Evolutionary conservation across 495 filamentous ascomycete genomes (phyloP).

Genomic region (Xylaria telfairii): DNA sequence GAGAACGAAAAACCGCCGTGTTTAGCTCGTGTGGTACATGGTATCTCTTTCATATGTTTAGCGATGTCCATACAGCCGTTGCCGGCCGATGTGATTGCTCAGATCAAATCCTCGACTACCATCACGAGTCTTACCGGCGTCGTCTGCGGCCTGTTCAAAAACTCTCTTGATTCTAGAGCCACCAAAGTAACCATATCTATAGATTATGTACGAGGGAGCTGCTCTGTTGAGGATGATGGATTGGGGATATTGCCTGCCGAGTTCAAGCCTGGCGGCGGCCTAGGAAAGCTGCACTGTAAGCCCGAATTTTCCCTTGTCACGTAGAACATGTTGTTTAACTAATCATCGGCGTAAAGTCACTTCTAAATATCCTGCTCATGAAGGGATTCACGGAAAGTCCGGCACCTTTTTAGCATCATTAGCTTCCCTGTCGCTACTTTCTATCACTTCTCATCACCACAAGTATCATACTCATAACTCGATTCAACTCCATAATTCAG

Average conservation of each 20-base stretch:
- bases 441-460: slow-evolving; percentile 77
- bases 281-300: slow-evolving; percentile 78
- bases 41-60: slow-evolving; percentile 16
- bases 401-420: slow-evolving; percentile 83
- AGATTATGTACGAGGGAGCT: slow-evolving; percentile 78
- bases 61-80: slow-evolving; percentile 72
- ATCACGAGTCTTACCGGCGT: slow-evolving; percentile 79
- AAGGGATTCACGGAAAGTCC: slow-evolving; percentile 66
- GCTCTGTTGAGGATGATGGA: slow-evolving; percentile 88
- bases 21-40: slow-evolving; percentile 16
- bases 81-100: slow-evolving; percentile 76
- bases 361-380: slow-evolving; percentile 65
- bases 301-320: slow-evolving; percentile 21
- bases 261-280: slow-evolving; percentile 71
- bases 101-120: slow-evolving; percentile 82
- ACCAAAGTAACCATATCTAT: slow-evolving; percentile 72
- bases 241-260: slow-evolving; percentile 75
- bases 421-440: slow-evolving; percentile 75
- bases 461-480: slow-evolving; percentile 69
- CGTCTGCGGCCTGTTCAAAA: slow-evolving; percentile 77
- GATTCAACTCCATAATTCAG: slow-evolving; percentile 73
- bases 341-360: slow-evolving; percentile 61
- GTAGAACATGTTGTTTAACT: neutral
- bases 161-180: slow-evolving; percentile 83
- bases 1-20: neutral